Conservation (phyloP, 306 rosid species). For the Vachellia collinsii region DNA sequence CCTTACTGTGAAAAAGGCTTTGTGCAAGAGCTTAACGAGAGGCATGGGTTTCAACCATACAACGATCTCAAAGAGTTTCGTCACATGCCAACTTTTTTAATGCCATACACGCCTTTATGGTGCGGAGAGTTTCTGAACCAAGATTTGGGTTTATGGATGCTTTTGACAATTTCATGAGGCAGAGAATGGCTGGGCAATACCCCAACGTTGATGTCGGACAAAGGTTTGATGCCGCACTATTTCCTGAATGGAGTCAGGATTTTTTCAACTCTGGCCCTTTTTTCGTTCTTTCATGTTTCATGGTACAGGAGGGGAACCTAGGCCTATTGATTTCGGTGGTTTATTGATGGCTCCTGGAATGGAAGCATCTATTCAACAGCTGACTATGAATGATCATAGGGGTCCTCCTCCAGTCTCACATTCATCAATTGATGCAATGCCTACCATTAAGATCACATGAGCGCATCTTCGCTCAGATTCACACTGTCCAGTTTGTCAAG, state of each 20-base stretch:
- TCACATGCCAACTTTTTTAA: conserved; percentile 57
- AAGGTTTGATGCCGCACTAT: conserved; percentile 47
- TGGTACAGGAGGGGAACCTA: conserved; percentile 55
- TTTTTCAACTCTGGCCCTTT: conserved; percentile 56
- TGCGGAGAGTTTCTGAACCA: conserved; percentile 51
- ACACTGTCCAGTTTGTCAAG: conserved; percentile 82
- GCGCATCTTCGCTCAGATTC: conserved; percentile 64
- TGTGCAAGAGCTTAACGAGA: no score
- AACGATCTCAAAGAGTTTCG: no score
- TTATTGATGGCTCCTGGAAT: conserved; percentile 61
- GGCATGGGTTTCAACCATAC: no score
- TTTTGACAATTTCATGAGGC: conserved; percentile 53
- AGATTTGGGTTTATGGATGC: conserved; percentile 51
- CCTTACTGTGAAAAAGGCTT: no score
- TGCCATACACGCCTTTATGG: conserved; percentile 53
- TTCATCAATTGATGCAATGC: conserved; percentile 75
- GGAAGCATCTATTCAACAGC: conserved; percentile 65
- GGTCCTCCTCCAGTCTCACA: conserved; percentile 77
- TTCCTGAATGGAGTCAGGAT: conserved; percentile 57
- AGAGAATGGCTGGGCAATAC: conserved; percentile 64
- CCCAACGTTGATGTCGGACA: conserved; percentile 57
- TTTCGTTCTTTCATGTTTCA: conserved; percentile 51
- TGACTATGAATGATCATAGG: no score
- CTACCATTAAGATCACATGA: conserved; percentile 62
- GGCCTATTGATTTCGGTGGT: conserved; percentile 53